Percentiles rank a stretch among this genome's conserved stretches.
Conservation (phyloP, 2,329 filamentous ascomycete genomes). For the Geosmithia flava region DNA sequence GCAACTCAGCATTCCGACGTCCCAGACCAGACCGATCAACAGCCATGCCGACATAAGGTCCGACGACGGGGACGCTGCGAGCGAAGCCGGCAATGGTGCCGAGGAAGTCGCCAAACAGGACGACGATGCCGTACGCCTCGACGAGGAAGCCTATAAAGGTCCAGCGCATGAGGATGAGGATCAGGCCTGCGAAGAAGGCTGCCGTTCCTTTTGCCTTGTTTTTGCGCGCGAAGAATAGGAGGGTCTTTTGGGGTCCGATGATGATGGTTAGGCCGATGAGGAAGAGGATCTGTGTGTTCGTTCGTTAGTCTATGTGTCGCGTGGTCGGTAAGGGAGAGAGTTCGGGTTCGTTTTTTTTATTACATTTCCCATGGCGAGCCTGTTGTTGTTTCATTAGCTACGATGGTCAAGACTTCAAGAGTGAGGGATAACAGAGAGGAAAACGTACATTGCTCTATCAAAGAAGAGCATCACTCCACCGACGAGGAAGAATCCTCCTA, state of each 20-base stretch:
- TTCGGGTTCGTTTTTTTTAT: slow-evolving; percentile 13
- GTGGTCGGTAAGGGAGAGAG: slow-evolving; percentile 3
- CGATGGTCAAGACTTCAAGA: background rate
- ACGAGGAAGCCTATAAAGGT: slow-evolving; percentile 81
- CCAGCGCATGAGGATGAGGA: slow-evolving; percentile 82
- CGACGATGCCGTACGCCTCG: slow-evolving; percentile 84
- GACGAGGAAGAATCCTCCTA: slow-evolving; percentile 89
- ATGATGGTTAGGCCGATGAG: slow-evolving; percentile 92
- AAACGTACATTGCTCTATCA: slow-evolving; percentile 81
- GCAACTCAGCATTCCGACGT: slow-evolving; percentile 63
- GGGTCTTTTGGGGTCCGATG: slow-evolving; percentile 82
- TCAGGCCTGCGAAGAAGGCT: slow-evolving; percentile 73
- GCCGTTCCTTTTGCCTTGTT: slow-evolving; percentile 88
- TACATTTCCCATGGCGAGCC: slow-evolving; percentile 97
- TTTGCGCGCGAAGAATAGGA: slow-evolving; percentile 85
- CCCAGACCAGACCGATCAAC: slow-evolving; percentile 61
- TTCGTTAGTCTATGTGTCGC: slow-evolving; percentile 3
- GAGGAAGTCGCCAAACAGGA: slow-evolving; percentile 93
- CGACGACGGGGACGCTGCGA: slow-evolving; percentile 71
- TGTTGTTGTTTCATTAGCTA: slow-evolving; percentile 20
- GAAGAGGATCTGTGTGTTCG: slow-evolving; percentile 68
- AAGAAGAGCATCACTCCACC: slow-evolving; percentile 96
- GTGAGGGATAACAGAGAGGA: background rate
- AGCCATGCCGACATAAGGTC: slow-evolving; percentile 67
- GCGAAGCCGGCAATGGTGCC: slow-evolving; percentile 85